Percentiles rank a stretch among this genome's conserved stretches.
These are phyloP conservation scores for Fusarium zealandicum DNA, from an alignment of 2,329 filamentous ascomycete species.

Conservation along the genomic window DNA sequence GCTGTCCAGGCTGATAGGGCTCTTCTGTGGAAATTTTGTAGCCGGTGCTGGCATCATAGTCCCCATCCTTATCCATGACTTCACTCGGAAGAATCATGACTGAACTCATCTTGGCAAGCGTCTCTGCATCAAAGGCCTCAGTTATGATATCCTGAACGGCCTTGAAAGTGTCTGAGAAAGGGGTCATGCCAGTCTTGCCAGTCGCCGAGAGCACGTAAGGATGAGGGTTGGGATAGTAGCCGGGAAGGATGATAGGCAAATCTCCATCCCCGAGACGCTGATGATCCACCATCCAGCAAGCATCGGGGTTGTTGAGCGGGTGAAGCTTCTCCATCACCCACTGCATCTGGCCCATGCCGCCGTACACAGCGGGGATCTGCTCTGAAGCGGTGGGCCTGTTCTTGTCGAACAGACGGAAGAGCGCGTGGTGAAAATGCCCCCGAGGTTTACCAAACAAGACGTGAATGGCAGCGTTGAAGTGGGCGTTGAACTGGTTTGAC, in stretches of 20 bases:
- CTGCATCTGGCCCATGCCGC: conserved; percentile 19
- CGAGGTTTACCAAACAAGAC: conserved; percentile 34
- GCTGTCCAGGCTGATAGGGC: not conserved
- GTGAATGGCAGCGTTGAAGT: conserved; percentile 38
- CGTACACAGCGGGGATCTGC: conserved; percentile 16
- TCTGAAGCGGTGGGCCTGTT: not conserved
- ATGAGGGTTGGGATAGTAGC: conserved; percentile 27
- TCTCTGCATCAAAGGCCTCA: conserved; percentile 11
- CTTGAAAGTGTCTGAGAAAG: not conserved
- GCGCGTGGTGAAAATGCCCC: conserved; percentile 14
- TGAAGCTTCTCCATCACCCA: conserved; percentile 30
- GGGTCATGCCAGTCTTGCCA: not conserved
- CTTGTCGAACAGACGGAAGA: conserved; percentile 26
- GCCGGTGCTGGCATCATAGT: not conserved
- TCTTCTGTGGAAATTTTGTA: not conserved
- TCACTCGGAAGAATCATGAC: conserved; percentile 1
- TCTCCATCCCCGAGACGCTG: not conserved
- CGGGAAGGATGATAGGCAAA: conserved; percentile 27
- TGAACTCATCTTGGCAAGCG: not conserved
- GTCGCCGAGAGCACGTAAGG: conserved; percentile 7
- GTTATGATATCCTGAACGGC: conserved; percentile 1
- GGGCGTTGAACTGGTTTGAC: conserved; percentile 39
- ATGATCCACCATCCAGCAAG: conserved; percentile 25
- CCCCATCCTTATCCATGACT: not conserved
- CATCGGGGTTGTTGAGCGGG: conserved; percentile 18